Conservation (phyloP, 2,329 filamentous ascomycete species). For the Aspergillus sp. region DNA sequence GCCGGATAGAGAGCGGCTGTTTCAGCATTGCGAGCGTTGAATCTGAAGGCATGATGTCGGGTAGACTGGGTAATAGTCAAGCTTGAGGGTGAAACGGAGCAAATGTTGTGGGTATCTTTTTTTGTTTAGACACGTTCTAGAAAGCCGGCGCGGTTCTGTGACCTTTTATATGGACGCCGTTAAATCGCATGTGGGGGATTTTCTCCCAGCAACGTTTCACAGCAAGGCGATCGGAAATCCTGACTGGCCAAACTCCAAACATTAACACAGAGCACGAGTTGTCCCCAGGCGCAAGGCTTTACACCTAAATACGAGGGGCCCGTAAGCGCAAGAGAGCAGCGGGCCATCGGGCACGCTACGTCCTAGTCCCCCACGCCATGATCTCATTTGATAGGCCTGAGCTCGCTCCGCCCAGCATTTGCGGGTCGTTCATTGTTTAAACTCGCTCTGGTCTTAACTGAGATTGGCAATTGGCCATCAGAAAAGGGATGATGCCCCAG, state of each 20-base stretch:
- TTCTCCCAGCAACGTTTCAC: too few relatives aligned
- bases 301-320: background rate
- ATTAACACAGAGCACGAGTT: too few relatives aligned
- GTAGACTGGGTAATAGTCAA: too few relatives aligned
- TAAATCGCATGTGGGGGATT: too few relatives aligned
- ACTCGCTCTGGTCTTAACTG: background rate
- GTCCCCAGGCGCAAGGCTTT: background rate
- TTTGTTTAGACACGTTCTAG: too few relatives aligned
- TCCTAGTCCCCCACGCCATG: background rate
- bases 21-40: constrained; percentile 2
- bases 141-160: too few relatives aligned
- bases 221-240: too few relatives aligned
- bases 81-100: too few relatives aligned
- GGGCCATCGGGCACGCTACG: background rate
- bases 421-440: background rate
- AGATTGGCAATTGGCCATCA: background rate
- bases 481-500: background rate
- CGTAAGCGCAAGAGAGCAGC: too few relatives aligned
- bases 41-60: background rate
- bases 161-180: too few relatives aligned
- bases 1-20: constrained; percentile 10
- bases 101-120: too few relatives aligned
- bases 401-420: background rate
- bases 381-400: background rate
- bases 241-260: too few relatives aligned